Evolutionary conservation across 2,329 filamentous ascomycete genomes (phyloP), one percentile per base, ranked within the genome.

Genomic region (Septoria petroselini): DNA sequence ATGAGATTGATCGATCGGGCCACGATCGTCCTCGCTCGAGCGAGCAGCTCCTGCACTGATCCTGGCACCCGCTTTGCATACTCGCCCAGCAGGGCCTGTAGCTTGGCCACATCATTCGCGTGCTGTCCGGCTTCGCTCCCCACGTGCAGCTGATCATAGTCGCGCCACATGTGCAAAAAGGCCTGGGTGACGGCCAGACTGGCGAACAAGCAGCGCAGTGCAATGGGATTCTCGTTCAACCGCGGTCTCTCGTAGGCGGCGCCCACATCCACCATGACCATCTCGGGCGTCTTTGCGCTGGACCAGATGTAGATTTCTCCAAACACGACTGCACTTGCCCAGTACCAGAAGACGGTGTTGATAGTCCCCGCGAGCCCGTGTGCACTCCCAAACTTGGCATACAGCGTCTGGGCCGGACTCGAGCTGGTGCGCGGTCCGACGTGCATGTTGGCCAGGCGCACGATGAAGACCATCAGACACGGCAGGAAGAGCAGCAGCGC

Each of bases 151-250:
- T 78, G 79, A 67, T 95, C 90, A 55, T 83, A 81, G 64, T 95
- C 90, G 43, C 73, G 74, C 64, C 79, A 82, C 12, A 95, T 73
- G 65, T 96, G 91, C 25, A 79, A 64, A 8, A 78, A 62, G 1
- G 85, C 81, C 67, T 95, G 87, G n/a, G 78, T 70, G 7, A 86
- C 51, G 3, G 86, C 88, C 35, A 93, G 76, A 1, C 83, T 68
- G 2, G 84, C 65, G 58, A 93, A 80, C 62, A 86, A 83, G 52
- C 79, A 80, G 27, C 87, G 83, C 42, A 95, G 74, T 65, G 90
- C 93, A 19, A 97, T 78, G 1, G 89, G 85, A 57, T 86, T 81
- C 73, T 97, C 91, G 66, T 97, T 97, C 51, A 96, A 71, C 44
- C 82, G 78, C 15, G 85, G 78, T 29, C 90, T 80, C 66, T 93